Base-by-base conservation (phyloP, 371 early-diverging fungal species). In the Cokeromyces recurvatus region DNA sequence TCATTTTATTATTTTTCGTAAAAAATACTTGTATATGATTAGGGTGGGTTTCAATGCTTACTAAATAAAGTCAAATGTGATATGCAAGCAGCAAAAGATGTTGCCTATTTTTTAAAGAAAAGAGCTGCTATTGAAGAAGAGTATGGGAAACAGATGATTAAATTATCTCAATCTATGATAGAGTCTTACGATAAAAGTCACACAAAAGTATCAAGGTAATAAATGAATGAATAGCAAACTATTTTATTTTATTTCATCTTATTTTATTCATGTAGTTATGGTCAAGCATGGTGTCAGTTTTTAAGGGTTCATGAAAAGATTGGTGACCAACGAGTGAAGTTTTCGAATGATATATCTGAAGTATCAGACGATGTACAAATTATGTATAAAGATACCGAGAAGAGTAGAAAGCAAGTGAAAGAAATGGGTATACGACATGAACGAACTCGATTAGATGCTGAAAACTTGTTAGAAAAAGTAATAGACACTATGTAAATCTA, bases 321-420 rank as follows among this genome's bases (percentile, higher is more conserved):
- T 37, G 91, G 85, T 6, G 78, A 82, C 42, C 79, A 81, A 35
- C 64, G 82, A 3, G 48, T 83, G 5, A 78, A 82, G 42, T 80
- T 86, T 54, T 59, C 87, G 5, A 49, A 63, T 16, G 63, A 72
- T 23, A 73, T 89, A 31, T 47, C 64, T 2, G 83, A 83, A 27
- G 67, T 85, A 16, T 74, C 85, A 14, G 90, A 90, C 14, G 87
- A 88, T 36, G 59, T 90, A 21, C 63, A 68, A 22, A 55, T 79
- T 4, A 60, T 85, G n/a, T 72, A 68, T 53, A 91, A 87, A 64
- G 86, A 90, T 45, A 86, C 84, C 9, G 91, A 90, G 51, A 71
- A 85, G 24, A 77, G 77, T 37, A 73, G 91, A 46, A 89, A 89
- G 57, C 84, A 86, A 68, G 73, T 83, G 5, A 89, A 89, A 59